Evolutionary conservation across 73 alveolate genomes (phyloP), one percentile per base, ranked within the genome.

Genomic region (Symbiodinium natans): DNA sequence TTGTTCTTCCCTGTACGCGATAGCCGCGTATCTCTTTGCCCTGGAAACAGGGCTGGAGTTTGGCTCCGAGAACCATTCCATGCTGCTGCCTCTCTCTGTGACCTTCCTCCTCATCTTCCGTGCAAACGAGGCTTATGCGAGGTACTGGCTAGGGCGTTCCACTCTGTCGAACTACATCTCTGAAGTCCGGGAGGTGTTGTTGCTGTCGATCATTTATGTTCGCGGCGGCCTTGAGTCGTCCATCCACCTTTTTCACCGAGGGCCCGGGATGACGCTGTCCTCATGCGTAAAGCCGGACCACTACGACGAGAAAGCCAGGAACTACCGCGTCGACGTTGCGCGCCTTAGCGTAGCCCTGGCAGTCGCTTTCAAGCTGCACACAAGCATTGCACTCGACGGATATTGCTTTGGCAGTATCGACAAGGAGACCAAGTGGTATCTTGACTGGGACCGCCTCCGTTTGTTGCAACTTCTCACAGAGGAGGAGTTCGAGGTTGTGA

Each of bases 111-210:
- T 63, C 17, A 63, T 63, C 80, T 63, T 63, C 80, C 80, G 80
- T 2, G 80, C 80, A 19, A 63, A 63, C 80, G 80, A 63, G 80
- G 80, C 80, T 36, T 63, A 63, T 29, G 80, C 80, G 36, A 7
- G 80, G 38, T 63, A 63, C 80, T 63, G 80, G 80, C 80, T 63
- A 36, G 80, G 80, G 80, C 80, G 80, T 25, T 63, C 80, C 38
- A 63, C 80, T n/a, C 33, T 63, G 80, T 63, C 80, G 80, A 63
- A 63, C 80, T 63, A 63, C 80, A 63, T 63, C 80, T 63, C 80
- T 23, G 80, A 63, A 63, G 80, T 63, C 19, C 80, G 80, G 33
- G 80, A 63, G 33, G 80, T 63, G 40, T n/a, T 63, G 80, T 29
- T 63, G 38, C 36, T 63, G 36, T 63, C 80, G 38, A 63, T 63